These are phyloP conservation scores for Podaxis sp. DNA, from an alignment of 768 basidiomycete species.

Conservation along the genomic window DNA sequence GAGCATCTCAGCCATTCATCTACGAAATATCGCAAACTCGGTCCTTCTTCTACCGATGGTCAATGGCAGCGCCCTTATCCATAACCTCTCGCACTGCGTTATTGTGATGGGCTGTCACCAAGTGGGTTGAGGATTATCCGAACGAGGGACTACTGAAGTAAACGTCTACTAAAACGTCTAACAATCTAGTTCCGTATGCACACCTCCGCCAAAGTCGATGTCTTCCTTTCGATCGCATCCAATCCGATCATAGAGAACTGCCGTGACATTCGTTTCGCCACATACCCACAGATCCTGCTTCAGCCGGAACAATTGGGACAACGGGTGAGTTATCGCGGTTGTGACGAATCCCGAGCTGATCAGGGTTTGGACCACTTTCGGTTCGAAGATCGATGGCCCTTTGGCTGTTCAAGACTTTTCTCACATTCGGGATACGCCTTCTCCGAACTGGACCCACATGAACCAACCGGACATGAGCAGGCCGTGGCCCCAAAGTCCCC, in stretches of 20 bases:
- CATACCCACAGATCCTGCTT: constrained; percentile 47
- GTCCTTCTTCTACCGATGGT: constrained; percentile 66
- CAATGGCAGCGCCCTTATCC: constrained; percentile 70
- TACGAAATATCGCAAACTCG: constrained; percentile 55
- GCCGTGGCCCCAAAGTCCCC: constrained; percentile 21
- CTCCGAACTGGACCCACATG: constrained; percentile 69
- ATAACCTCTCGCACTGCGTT: constrained; percentile 58
- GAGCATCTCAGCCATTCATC: constrained; percentile 58
- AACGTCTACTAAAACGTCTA: background rate
- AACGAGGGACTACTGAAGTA: background rate
- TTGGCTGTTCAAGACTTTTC: constrained; percentile 67
- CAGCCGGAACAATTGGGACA: constrained; percentile 17
- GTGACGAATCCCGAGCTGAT: background rate
- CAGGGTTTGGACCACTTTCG: no score
- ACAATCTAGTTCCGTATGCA: constrained; percentile 86
- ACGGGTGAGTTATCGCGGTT: constrained; percentile 6
- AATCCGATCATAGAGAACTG: constrained; percentile 84
- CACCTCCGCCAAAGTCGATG: constrained; percentile 56
- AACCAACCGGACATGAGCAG: constrained; percentile 17
- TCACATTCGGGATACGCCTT: constrained; percentile 71
- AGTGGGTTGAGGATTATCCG: constrained; percentile 37
- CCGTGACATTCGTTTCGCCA: constrained; percentile 55
- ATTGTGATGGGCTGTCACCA: constrained; percentile 81
- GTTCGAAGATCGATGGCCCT: background rate
- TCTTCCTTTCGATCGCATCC: constrained; percentile 66